Base-by-base conservation (phyloP, 257 asterid species). In the Nicotiana tabacum region DNA sequence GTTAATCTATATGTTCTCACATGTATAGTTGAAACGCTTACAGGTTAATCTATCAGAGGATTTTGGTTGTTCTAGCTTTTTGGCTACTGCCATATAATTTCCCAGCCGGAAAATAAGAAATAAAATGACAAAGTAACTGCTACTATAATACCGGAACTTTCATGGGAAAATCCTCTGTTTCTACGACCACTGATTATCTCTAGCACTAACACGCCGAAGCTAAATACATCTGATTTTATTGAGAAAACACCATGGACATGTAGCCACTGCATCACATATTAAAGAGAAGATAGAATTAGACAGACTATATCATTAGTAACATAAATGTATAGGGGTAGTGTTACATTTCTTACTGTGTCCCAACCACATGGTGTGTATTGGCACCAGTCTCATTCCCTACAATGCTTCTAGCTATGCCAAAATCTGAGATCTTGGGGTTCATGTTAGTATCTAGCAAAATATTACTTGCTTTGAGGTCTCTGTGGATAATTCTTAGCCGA, bases 341-440 rank as follows among this genome's bases (percentile, higher is more conserved):
- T 51, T 29, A 27, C 51, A 51, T 51, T 30, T 85, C 86, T 46
- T 87, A 87, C 83, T 86, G 83, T 82, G 84, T 79, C 57, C 86
- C 87, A 2, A 87, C 87, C 48, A 84, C 87, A 64, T 68, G 89
- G 78, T 69, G 84, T 46, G 89, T 84, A 81, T 87, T 84, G 35
- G 87, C 86, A 78, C 84, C 86, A n/a, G 87, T 84, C 81, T 87
- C 86, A 51, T 87, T 87, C 64, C 89, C 89, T 39, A 78, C 86
- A 29, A 84, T 67, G 15, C 80, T 79, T 84, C 87, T 69, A 3
- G 89, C 87, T 64, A 87, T 62, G 65, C 87, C 89, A 65, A 87
- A 87, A 60, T 87, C 89, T 0, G 86, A 87, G 81, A 87, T 87
- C 70, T 87, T 87, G 17, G 89, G 89, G 66, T 84, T 84, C 84